Evolutionary conservation across 2,329 filamentous ascomycete genomes (phyloP), one percentile per base, ranked within the genome.

Genomic region (Microsporum audouinii): DNA sequence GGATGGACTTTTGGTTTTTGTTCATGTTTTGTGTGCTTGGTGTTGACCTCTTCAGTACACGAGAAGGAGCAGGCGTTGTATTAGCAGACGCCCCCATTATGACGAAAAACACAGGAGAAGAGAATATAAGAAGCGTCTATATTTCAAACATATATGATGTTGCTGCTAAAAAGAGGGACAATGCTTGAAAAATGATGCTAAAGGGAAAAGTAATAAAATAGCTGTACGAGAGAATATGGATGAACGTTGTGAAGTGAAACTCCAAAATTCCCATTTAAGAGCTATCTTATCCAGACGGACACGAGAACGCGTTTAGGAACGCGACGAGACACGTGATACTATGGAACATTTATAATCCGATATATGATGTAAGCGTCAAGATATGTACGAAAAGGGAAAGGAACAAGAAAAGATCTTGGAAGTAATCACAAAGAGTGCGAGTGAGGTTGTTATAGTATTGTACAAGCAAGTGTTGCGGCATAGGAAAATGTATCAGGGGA

Each of bases 1-100:
- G 78, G 63, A 94, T 90, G 59, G 86, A 88, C 71, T 79, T 81
- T 70, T 89, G 86, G 68, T 83, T 85, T 69, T 84, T 85, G 69
- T 84, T 85, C 72, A 74, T 76, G 51, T 75, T 75, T 65, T 75
- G 73, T 8, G 72, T 72, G 60, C 71, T 75, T 17, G 76, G 72
- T 5, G 73, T 73, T 5, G 75, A 68, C 62, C 58, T 60, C 17
- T 63, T 63, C 10, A 63, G 59, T 10, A 62, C 60, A n/a, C 63
- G 61, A 12, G 60, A 36, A 12, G 17, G 49, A 17, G 55, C 17
- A 2, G 62, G 60, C 12, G 55, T 62, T n/a, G 61, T 59, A 39
- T 51, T 47, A 39, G 31, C 41, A 31, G 43, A 47, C 23, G 39
- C 43, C 6, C 49, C 49, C 51, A 55, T 55, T n/a, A 7, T 55